These are phyloP conservation scores for Brettanomyces sp. DNA, from an alignment of 805 yeast species.

Conservation along the genomic window DNA sequence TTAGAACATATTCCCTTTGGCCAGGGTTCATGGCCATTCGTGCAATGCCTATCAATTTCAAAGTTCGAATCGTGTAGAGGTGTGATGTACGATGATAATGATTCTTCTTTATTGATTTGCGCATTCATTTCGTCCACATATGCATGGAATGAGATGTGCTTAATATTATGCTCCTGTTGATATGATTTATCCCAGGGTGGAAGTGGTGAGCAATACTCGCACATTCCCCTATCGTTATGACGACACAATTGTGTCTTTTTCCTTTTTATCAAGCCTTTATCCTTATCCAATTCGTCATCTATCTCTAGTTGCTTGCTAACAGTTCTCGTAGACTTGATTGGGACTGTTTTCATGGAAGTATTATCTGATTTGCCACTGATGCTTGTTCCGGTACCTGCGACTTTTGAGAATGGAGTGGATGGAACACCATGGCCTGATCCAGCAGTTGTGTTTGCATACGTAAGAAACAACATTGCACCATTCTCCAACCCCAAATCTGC, in stretches of 20 bases:
- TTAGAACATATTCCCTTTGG: constrained; percentile 91
- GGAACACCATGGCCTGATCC: constrained; percentile 5
- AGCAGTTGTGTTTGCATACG: constrained; percentile 15
- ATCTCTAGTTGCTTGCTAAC: constrained; percentile 43
- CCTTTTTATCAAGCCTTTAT: constrained; percentile 67
- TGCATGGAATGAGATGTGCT: constrained; percentile 84
- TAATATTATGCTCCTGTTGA: constrained; percentile 64
- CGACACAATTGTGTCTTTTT: constrained; percentile 56
- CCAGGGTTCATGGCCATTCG: constrained; percentile 84
- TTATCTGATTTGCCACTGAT: constrained; percentile 3
- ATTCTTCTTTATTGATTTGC: constrained; percentile 48
- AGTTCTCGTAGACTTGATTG: constrained; percentile 3
- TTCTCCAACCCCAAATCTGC: constrained; percentile 42
- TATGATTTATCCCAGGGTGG: constrained; percentile 91
- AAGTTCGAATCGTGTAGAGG: constrained; percentile 71
- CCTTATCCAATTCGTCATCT: constrained; percentile 56
- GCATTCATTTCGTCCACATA: constrained; percentile 66
- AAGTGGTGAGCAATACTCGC: constrained; percentile 91
- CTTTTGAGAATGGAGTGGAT: background rate
- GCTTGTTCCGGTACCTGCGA: background rate
- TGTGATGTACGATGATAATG: constrained; percentile 61
- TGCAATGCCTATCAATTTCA: constrained; percentile 55
- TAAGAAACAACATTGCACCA: constrained; percentile 49
- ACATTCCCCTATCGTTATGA: constrained; percentile 93
- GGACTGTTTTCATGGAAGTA: constrained; percentile 3